These are phyloP conservation scores for Didymella sp. DNA, from an alignment of 2,329 filamentous ascomycete species.

Conservation along the genomic window DNA sequence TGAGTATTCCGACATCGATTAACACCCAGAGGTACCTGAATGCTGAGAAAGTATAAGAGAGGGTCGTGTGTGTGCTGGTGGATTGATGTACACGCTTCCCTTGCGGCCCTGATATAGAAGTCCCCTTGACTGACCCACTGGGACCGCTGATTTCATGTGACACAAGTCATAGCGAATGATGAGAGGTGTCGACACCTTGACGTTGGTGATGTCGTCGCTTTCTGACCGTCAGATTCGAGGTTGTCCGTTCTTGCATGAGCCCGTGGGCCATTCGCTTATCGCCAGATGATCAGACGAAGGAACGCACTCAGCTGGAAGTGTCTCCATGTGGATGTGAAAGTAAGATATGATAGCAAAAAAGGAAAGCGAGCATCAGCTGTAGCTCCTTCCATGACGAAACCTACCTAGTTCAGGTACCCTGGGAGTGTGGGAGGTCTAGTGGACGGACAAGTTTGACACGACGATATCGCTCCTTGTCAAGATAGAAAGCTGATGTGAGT, in stretches of 20 bases:
- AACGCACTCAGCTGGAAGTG: neutral
- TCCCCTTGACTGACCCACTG: neutral
- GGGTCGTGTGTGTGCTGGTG: neutral
- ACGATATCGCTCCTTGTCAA: neutral
- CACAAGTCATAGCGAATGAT: neutral
- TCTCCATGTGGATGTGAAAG: neutral
- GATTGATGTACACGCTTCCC: neutral
- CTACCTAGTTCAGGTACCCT: neutral
- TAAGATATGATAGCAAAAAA: neutral
- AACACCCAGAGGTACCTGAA: neutral
- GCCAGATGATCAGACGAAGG: neutral
- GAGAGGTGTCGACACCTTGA: neutral
- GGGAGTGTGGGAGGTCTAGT: neutral
- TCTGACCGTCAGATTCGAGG: neutral
- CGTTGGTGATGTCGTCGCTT: neutral
- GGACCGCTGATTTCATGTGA: neutral
- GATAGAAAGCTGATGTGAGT: conserved; percentile 8
- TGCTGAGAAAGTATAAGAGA: neutral
- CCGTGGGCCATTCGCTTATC: neutral
- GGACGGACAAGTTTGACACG: neutral
- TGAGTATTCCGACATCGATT: conserved; percentile 33
- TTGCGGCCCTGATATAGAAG: neutral
- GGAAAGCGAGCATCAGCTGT: neutral
- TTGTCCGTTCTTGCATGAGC: neutral
- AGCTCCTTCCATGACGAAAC: neutral